phyloP scores from a whole-genome alignment of 202 grass and related monocot species.

The Musa balbisiana region DNA sequence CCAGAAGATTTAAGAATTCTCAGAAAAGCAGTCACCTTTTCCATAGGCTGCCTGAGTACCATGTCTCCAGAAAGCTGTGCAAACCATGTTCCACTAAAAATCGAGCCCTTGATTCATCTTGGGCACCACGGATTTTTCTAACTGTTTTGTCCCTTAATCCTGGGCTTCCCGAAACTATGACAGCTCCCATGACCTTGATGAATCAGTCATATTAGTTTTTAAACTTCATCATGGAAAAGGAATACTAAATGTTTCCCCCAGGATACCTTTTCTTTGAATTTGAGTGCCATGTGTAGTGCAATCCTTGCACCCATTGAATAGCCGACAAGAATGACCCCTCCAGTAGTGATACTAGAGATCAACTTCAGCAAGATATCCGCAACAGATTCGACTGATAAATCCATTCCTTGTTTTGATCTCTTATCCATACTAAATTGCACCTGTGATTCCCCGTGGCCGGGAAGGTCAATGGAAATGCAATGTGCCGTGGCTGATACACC shows the following conservation, averaged over 20 bases:
- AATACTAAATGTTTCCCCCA: neutral
- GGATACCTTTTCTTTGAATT: slow-evolving; percentile 61
- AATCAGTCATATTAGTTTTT: slow-evolving; percentile 22
- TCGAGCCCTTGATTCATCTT: slow-evolving; percentile 73
- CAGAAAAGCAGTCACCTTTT: slow-evolving; percentile 42
- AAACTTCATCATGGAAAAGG: slow-evolving; percentile 9
- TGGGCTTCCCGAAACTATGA: slow-evolving; percentile 88
- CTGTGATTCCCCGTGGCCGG: slow-evolving; percentile 66
- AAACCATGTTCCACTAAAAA: slow-evolving; percentile 60
- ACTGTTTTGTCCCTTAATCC: slow-evolving; percentile 59
- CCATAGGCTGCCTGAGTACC: slow-evolving; percentile 85
- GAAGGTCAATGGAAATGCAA: slow-evolving; percentile 74
- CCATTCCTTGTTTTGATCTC: slow-evolving; percentile 28
- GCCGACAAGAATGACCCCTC: slow-evolving; percentile 57
- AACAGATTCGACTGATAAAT: slow-evolving; percentile 50
- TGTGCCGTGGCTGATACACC: slow-evolving; percentile 47
- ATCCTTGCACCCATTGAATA: slow-evolving; percentile 98
- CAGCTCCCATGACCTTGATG: slow-evolving; percentile 67
- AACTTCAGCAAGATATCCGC: slow-evolving; percentile 59
- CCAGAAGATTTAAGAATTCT: neutral
- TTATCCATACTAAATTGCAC: slow-evolving; percentile 28
- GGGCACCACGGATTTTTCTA: slow-evolving; percentile 43
- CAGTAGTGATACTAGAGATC: slow-evolving; percentile 50
- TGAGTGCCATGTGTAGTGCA: slow-evolving; percentile 75
- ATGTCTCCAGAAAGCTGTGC: slow-evolving; percentile 60